phyloP scores from a whole-genome alignment of 306 rosid species.

The Hippophae tibetana region DNA sequence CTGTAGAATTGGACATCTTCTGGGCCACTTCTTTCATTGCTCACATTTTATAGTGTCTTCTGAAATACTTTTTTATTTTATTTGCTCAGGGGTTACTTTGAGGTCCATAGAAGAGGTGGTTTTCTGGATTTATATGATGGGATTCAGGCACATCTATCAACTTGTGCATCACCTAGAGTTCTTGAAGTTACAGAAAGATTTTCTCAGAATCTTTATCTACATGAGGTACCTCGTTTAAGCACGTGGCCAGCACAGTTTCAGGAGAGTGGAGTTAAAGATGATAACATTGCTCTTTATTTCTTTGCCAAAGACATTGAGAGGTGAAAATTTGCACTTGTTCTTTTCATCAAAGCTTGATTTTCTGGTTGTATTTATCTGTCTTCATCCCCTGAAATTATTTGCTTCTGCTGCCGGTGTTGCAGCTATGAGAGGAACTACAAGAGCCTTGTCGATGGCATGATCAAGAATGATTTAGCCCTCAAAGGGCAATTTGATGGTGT shows the following conservation, averaged over 20 bases:
- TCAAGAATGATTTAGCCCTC: slow-evolving; percentile 77
- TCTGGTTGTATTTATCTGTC: background rate
- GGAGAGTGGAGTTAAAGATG: slow-evolving; percentile 64
- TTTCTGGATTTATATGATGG: slow-evolving; percentile 46
- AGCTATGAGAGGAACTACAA: slow-evolving; percentile 72
- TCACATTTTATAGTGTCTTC: slow-evolving; percentile 5
- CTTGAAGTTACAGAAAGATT: slow-evolving; percentile 49
- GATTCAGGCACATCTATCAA: slow-evolving; percentile 79
- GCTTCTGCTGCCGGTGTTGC: slow-evolving; percentile 19
- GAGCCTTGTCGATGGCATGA: slow-evolving; percentile 66
- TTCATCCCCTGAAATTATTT: background rate
- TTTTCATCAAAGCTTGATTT: too few relatives aligned
- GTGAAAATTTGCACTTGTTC: slow-evolving; percentile 15
- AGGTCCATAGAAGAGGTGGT: slow-evolving; percentile 53
- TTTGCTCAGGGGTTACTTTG: slow-evolving; percentile 68
- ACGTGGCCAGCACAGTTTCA: slow-evolving; percentile 79
- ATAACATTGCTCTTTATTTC: slow-evolving; percentile 86
- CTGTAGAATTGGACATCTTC: slow-evolving; percentile 14
- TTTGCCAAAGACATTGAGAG: slow-evolving; percentile 82
- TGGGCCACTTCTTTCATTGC: slow-evolving; percentile 10
- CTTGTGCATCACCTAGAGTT: slow-evolving; percentile 70
- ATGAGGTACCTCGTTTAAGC: slow-evolving; percentile 76
- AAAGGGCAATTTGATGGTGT: slow-evolving; percentile 59
- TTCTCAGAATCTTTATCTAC: slow-evolving; percentile 41
- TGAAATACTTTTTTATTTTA: slow-evolving; percentile 21